Conservation (phyloP, 768 basidiomycete genomes). For the Hemileccinum rubropunctum region DNA sequence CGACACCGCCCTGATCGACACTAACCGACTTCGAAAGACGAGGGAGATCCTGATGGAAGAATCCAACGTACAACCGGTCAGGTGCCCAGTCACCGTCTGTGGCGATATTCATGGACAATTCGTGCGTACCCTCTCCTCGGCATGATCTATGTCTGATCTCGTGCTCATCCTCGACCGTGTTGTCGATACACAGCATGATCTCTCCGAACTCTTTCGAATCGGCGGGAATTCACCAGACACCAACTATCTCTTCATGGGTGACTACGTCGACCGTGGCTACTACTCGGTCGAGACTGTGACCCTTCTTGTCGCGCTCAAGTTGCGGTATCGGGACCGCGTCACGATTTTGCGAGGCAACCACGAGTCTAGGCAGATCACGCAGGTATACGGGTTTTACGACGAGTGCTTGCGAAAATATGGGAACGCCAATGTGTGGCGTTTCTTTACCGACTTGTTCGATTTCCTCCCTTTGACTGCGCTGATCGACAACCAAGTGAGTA, state of each 20-base stretch:
- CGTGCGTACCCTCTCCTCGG: slow-evolving; percentile 57
- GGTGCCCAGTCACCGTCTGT: slow-evolving; percentile 98
- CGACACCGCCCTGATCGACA: slow-evolving; percentile 17
- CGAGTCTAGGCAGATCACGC: slow-evolving; percentile 98
- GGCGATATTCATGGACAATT: slow-evolving; percentile 99
- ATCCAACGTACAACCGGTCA: slow-evolving; percentile 97
- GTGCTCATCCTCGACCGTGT: slow-evolving; percentile 4
- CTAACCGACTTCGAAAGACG: slow-evolving; percentile 54
- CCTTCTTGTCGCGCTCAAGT: slow-evolving; percentile 92
- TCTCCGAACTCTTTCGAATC: slow-evolving; percentile 97
- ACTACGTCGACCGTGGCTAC: slow-evolving; percentile 99
- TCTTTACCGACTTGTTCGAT: slow-evolving; percentile 98
- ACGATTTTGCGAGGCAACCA: slow-evolving; percentile 98
- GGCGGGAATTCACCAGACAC: slow-evolving; percentile 99
- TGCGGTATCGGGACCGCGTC: slow-evolving; percentile 96
- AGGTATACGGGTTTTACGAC: slow-evolving; percentile 99
- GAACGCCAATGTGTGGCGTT: slow-evolving; percentile 99
- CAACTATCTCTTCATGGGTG: slow-evolving; percentile 99
- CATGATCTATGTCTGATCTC: slow-evolving; percentile 27
- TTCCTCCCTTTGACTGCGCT: slow-evolving; percentile 95
- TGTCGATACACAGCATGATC: slow-evolving; percentile 75
- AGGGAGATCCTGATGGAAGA: slow-evolving; percentile 99
- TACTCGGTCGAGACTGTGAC: slow-evolving; percentile 99
- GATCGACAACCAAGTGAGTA: slow-evolving; percentile 97
- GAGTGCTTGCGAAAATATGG: slow-evolving; percentile 99